Conservation (phyloP, 495 filamentous ascomycete genomes). For the Durotheca rogersii region DNA sequence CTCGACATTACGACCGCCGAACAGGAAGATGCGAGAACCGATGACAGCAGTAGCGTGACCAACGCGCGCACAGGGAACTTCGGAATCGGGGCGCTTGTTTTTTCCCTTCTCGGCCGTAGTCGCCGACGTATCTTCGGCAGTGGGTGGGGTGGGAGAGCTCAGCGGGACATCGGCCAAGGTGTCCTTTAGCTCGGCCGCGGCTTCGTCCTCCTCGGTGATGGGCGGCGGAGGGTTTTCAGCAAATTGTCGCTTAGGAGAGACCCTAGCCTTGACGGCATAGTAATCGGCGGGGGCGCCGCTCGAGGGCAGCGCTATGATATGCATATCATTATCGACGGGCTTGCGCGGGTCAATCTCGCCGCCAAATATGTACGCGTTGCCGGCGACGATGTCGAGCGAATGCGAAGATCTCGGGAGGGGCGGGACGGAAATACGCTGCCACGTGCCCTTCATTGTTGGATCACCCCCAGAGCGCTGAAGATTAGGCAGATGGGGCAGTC, state of each 20-base stretch:
- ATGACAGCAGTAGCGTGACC: slow-evolving; percentile 61
- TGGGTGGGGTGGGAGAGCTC: slow-evolving; percentile 10
- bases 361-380: slow-evolving; percentile 70
- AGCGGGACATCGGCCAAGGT: slow-evolving; percentile 29
- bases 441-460: slow-evolving; percentile 55
- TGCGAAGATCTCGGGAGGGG: slow-evolving; percentile 68
- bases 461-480: slow-evolving; percentile 15
- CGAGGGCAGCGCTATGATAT: slow-evolving; percentile 62
- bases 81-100: slow-evolving; percentile 30
- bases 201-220: slow-evolving; percentile 43
- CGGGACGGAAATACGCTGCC: slow-evolving; percentile 56
- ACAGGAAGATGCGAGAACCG: slow-evolving; percentile 62
- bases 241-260: slow-evolving; percentile 15
- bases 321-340: slow-evolving; percentile 65
- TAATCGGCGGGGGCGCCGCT: slow-evolving; percentile 57
- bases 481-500: slow-evolving; percentile 24
- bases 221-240: slow-evolving; percentile 24
- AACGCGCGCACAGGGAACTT: slow-evolving; percentile 53
- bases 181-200: slow-evolving; percentile 31
- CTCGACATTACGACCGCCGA: slow-evolving; percentile 56
- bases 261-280: slow-evolving; percentile 51
- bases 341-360: slow-evolving; percentile 54
- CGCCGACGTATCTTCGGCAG: slow-evolving; percentile 5
- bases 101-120: slow-evolving; percentile 29
- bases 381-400: slow-evolving; percentile 63